A percentile compares a stretch with the other conserved stretches of the same genome.
Conservation (phyloP, 1,284 basidiomycete species). For the Chiua sp. region DNA sequence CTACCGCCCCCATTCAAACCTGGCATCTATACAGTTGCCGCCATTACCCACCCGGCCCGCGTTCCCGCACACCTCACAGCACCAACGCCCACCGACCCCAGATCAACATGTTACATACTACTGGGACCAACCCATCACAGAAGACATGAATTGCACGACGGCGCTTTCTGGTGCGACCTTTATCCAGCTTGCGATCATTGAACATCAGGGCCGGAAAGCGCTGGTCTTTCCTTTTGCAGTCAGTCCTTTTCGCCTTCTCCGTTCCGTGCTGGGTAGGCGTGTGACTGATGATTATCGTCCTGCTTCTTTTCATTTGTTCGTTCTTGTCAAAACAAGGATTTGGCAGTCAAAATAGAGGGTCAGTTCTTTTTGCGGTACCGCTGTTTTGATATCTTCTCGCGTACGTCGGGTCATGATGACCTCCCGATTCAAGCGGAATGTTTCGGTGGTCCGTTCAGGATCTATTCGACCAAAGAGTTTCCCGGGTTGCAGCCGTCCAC, state of each 20-base stretch:
- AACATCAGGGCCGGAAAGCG: slow-evolving; percentile 61
- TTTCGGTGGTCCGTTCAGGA: slow-evolving; percentile 68
- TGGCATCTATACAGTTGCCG: slow-evolving; percentile 26
- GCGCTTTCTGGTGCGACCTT: slow-evolving; percentile 68
- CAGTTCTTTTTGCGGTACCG: slow-evolving; percentile 70
- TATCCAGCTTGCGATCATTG: slow-evolving; percentile 62
- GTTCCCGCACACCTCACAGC: slow-evolving; percentile 3
- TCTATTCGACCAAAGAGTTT: slow-evolving; percentile 83
- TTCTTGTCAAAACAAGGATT: slow-evolving; percentile 40
- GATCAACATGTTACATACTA: slow-evolving; percentile 43
- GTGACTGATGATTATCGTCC: slow-evolving; percentile 6
- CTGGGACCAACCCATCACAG: slow-evolving; percentile 46
- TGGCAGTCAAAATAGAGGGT: slow-evolving; percentile 68
- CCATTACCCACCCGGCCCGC: slow-evolving; percentile 20
- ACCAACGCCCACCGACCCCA: slow-evolving; percentile 3
- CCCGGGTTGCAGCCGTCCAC: slow-evolving; percentile 76
- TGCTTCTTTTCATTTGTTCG: neutral
- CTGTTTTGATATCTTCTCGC: slow-evolving; percentile 68
- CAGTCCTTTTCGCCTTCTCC: slow-evolving; percentile 30
- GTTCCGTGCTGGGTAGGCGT: neutral
- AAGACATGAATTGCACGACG: slow-evolving; percentile 57
- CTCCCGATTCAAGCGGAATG: slow-evolving; percentile 70
- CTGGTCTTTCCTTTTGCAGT: slow-evolving; percentile 80
- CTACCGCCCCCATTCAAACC: slow-evolving; percentile 21
- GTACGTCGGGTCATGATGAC: slow-evolving; percentile 31